A percentile compares a stretch with the other conserved stretches of the same genome.
Conservation (phyloP, 73 alveolate genomes). For the Paramecium sonneborni region DNA sequence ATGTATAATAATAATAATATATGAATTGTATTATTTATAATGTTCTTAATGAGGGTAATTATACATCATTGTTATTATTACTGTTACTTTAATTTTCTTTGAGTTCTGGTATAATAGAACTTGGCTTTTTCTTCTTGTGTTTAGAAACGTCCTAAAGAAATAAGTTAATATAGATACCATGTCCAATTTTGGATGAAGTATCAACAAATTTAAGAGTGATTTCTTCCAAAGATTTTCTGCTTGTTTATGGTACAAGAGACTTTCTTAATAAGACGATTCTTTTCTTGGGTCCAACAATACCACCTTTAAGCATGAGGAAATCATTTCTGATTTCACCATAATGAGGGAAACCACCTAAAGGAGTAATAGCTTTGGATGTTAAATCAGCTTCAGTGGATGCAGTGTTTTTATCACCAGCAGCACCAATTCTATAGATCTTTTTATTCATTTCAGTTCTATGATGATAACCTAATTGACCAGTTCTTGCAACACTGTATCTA, state of each 20-base stretch:
- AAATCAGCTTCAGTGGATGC: slow-evolving; percentile 99
- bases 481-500: slow-evolving; percentile 98
- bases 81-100: slow-evolving; percentile 19
- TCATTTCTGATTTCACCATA: slow-evolving; percentile 99
- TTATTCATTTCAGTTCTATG: slow-evolving; percentile 99
- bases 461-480: slow-evolving; percentile 99
- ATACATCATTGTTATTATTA: neutral
- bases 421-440: slow-evolving; percentile 99
- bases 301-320: slow-evolving; percentile 99
- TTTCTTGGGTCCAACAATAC: slow-evolving; percentile 98
- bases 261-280: slow-evolving; percentile 98
- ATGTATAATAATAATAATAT: neutral
- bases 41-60: neutral
- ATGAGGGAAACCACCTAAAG: slow-evolving; percentile 99
- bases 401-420: slow-evolving; percentile 87
- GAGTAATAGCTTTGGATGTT: slow-evolving; percentile 98
- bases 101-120: slow-evolving; percentile 72
- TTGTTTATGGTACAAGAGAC: slow-evolving; percentile 92
- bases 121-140: slow-evolving; percentile 98
- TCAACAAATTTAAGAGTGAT: slow-evolving; percentile 98
- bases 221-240: slow-evolving; percentile 90
- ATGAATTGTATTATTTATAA: neutral
- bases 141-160: slow-evolving; percentile 90
- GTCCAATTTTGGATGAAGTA: slow-evolving; percentile 99
- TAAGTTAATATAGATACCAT: slow-evolving; percentile 73